These are phyloP conservation scores for Senna tora DNA, from an alignment of 306 rosid species.

Conservation along the genomic window DNA sequence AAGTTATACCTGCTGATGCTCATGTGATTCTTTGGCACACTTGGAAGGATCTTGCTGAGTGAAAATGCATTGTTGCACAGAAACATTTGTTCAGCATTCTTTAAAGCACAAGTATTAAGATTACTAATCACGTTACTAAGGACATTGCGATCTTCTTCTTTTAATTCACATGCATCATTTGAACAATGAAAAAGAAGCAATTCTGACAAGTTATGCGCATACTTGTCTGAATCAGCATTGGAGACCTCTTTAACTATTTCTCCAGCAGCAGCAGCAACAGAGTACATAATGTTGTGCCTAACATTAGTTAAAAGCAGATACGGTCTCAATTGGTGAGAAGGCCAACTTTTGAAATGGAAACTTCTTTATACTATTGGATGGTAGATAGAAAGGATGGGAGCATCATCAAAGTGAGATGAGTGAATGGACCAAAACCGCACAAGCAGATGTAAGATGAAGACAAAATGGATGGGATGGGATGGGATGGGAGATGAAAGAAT, in stretches of 20 bases:
- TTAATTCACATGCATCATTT: slow-evolving; percentile 48
- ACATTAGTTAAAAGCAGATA: too few species aligned
- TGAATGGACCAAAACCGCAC: background rate
- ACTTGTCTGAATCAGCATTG: too few species aligned
- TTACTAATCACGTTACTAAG: slow-evolving; percentile 61
- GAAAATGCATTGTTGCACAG: slow-evolving; percentile 39
- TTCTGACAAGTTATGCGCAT: slow-evolving; percentile 66
- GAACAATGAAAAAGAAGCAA: slow-evolving; percentile 61
- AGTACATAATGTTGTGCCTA: too few species aligned
- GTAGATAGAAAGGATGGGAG: background rate
- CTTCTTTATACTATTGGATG: background rate
- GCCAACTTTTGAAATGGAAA: background rate
- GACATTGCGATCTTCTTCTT: slow-evolving; percentile 49
- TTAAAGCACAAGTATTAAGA: slow-evolving; percentile 58
- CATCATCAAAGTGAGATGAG: background rate
- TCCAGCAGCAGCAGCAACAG: too few species aligned
- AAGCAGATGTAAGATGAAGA: background rate
- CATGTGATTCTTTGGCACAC: slow-evolving; percentile 38
- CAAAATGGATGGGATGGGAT: background rate
- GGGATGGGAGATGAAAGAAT: too few species aligned
- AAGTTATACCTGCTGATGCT: slow-evolving; percentile 56
- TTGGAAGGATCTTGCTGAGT: slow-evolving; percentile 46
- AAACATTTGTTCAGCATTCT: slow-evolving; percentile 44
- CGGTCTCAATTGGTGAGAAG: too few species aligned
- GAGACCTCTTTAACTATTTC: too few species aligned